phyloP scores from a whole-genome alignment of 2,329 filamentous ascomycete species.

The Myriosclerotinia duriaeana region DNA sequence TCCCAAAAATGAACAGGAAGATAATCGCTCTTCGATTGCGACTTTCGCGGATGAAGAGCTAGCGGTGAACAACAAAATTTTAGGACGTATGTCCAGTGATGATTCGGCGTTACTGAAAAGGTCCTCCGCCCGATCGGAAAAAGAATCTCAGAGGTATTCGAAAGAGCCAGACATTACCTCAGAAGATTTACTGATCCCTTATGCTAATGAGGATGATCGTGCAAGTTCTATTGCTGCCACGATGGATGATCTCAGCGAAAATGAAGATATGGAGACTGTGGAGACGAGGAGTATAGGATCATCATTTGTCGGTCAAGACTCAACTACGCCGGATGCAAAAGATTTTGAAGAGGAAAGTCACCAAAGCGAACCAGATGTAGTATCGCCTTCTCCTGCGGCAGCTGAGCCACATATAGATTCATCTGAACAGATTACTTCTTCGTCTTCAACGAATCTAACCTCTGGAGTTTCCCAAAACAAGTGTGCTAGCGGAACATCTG shows the following conservation, averaged over 20 bases:
- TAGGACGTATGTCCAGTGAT: slow-evolving; percentile 49
- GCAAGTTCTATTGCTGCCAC: slow-evolving; percentile 58
- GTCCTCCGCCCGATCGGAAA: slow-evolving; percentile 32
- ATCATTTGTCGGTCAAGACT: slow-evolving; percentile 30
- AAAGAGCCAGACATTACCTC: slow-evolving; percentile 33
- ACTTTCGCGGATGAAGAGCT: slow-evolving; percentile 65
- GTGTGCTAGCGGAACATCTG: background rate
- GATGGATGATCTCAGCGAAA: slow-evolving; percentile 52
- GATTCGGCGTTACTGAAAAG: slow-evolving; percentile 44
- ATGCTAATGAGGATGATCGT: slow-evolving; percentile 41
- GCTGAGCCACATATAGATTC: background rate
- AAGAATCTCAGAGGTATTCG: slow-evolving; percentile 35
- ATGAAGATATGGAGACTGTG: slow-evolving; percentile 39
- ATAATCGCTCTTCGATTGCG: slow-evolving; percentile 65
- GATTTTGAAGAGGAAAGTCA: background rate
- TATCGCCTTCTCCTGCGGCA: background rate
- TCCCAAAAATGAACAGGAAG: slow-evolving; percentile 48
- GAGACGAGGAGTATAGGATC: slow-evolving; percentile 37
- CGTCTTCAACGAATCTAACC: background rate
- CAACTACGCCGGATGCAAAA: background rate
- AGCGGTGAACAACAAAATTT: slow-evolving; percentile 53
- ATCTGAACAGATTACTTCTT: background rate
- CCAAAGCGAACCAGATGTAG: background rate
- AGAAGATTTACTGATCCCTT: slow-evolving; percentile 49
- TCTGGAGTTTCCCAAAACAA: background rate